A percentile compares a stretch with the other conserved stretches of the same genome.
These are phyloP conservation scores for Fusarium vanettenii DNA, from an alignment of 2,329 filamentous ascomycete species.

Conservation along the genomic window DNA sequence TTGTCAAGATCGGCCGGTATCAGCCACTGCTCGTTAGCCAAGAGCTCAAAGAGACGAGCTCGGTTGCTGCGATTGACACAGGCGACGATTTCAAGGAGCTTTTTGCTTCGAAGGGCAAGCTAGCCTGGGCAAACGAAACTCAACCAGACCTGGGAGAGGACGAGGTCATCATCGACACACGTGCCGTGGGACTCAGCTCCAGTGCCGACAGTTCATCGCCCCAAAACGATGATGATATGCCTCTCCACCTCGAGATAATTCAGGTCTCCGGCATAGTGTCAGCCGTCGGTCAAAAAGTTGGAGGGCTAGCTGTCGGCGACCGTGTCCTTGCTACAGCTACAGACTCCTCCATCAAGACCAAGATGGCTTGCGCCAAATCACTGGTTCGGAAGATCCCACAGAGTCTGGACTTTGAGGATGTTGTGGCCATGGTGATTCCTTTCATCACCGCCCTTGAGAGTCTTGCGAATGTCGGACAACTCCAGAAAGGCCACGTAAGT, in stretches of 20 bases:
- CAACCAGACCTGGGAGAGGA: neutral
- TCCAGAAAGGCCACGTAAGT: neutral
- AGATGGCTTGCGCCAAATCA: neutral
- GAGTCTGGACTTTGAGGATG: neutral
- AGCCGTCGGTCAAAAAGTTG: neutral
- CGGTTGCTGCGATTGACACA: neutral
- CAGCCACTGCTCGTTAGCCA: neutral
- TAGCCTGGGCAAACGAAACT: neutral
- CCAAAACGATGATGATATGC: neutral
- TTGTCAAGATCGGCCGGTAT: conserved; percentile 1
- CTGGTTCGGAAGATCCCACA: neutral
- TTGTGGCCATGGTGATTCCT: neutral
- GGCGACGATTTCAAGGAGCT: neutral
- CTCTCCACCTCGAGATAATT: neutral
- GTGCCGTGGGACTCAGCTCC: neutral
- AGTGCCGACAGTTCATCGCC: neutral
- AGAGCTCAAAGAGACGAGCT: neutral
- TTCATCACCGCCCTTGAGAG: neutral
- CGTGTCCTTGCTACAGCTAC: neutral
- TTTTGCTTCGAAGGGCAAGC: neutral
- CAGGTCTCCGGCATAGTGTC: neutral
- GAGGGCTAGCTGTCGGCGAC: neutral
- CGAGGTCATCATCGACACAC: neutral
- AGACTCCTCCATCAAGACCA: neutral
- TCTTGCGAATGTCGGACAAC: neutral